These are phyloP conservation scores for Podospora australis DNA, from an alignment of 495 filamentous ascomycete species.

Conservation along the genomic window DNA sequence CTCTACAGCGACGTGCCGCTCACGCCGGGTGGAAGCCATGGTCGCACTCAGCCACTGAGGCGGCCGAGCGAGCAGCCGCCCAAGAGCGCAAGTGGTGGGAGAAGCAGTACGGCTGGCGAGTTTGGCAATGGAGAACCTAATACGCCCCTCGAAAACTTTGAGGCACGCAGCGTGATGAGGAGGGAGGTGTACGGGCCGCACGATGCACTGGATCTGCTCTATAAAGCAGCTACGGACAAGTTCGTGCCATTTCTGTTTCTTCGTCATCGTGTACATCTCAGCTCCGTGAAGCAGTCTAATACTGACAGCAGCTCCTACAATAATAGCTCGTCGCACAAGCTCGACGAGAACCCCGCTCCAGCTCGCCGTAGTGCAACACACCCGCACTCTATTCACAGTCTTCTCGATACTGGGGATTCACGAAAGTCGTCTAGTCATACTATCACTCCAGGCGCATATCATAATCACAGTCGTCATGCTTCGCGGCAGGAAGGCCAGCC, in stretches of 20 bases:
- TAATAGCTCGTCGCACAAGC: constrained; percentile 21
- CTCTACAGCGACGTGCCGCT: constrained; percentile 46
- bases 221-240: constrained; percentile 61
- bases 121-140: constrained; percentile 36
- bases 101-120: constrained; percentile 36
- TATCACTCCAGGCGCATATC: constrained; percentile 11
- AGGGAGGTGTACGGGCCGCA: constrained; percentile 60
- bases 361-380: constrained; percentile 4
- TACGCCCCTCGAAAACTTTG: constrained; percentile 49
- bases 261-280: too few relatives aligned
- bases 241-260: constrained; percentile 21
- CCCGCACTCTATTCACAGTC: constrained; percentile 15
- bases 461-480: constrained; percentile 16
- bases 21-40: constrained; percentile 58
- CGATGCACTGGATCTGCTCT: constrained; percentile 63
- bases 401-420: constrained; percentile 10
- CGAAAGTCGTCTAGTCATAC: constrained; percentile 18
- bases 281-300: background rate
- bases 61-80: constrained; percentile 34
- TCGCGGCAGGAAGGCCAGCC: constrained; percentile 15
- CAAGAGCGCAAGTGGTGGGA: constrained; percentile 21
- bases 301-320: constrained; percentile 18
- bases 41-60: constrained; percentile 50
- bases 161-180: constrained; percentile 57
- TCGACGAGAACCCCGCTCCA: constrained; percentile 14